A percentile compares a stretch with the other conserved stretches of the same genome.
Evolutionary conservation across 1,139 yeast genomes (phyloP).

Genomic region (Lodderomyces parapsilosis): DNA sequence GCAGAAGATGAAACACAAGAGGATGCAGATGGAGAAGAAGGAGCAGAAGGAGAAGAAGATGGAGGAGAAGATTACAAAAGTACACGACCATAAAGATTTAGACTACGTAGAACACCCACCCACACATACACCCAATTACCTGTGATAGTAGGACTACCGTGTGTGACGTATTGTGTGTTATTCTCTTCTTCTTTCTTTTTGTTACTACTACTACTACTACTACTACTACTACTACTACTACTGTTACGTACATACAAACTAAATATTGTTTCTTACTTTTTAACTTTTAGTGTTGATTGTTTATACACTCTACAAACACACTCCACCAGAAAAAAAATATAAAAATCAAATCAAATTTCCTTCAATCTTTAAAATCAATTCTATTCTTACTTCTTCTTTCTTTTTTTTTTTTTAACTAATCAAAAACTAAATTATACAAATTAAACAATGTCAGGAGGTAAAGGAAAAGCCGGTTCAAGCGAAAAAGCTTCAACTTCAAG

Average conservation of each 20-base stretch:
- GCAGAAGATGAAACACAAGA: slow-evolving; percentile 2
- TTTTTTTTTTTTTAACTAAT: slow-evolving; percentile 9
- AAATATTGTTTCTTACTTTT: neutral
- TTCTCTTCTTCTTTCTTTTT: slow-evolving; percentile 1
- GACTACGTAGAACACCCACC: slow-evolving; percentile 2
- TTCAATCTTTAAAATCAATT: slow-evolving; percentile 1
- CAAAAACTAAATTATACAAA: slow-evolving; percentile 11
- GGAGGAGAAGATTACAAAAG: slow-evolving; percentile 1
- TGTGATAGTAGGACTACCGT: neutral
- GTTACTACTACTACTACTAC: neutral
- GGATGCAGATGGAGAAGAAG: neutral
- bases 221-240: no score
- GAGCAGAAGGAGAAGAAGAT: slow-evolving; percentile 5
- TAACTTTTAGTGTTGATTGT: neutral
- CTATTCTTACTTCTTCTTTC: slow-evolving; percentile 1
- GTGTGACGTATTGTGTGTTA: neutral
- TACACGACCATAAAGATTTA: neutral
- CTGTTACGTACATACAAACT: no score
- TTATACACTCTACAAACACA: neutral
- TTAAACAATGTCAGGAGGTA: slow-evolving; percentile 49
- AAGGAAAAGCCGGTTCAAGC: slow-evolving; percentile 53
- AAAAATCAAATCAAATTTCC: slow-evolving; percentile 2
- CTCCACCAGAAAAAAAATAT: slow-evolving; percentile 2
- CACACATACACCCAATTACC: neutral
- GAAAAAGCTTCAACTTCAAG: slow-evolving; percentile 55